Evolutionary conservation across 257 asterid genomes (phyloP), one percentile per base, ranked within the genome.

Genomic region (Sherardia arvensis): DNA sequence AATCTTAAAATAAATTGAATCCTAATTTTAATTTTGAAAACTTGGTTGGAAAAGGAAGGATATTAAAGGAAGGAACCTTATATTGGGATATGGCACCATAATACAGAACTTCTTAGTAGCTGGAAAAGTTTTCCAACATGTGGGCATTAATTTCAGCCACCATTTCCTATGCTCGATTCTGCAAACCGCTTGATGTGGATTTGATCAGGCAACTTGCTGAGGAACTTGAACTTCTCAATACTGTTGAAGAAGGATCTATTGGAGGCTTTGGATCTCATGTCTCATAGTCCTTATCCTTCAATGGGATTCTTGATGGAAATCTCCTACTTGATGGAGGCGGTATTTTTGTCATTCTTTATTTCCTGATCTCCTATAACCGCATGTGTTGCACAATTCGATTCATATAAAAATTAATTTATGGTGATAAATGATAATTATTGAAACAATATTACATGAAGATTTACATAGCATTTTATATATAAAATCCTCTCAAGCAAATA

Each of bases 231-330:
- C 67, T 83, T 14, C 85, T 85, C n/a, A 60, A 82, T 34, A 85
- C 92, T 3, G 81, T 85, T 14, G 92, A 85, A 74, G 92, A 85
- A 77, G 91, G 91, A 14, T 73, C 78, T 4, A 26, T 82, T 30
- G 88, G 88, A 23, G 92, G 92, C 53, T 85, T 85, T 62, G 76
- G 89, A 21, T 76, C 93, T 0, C 93, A 85, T 48, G 88, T 85
- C 30, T 66, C 85, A 26, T 83, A 85, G 12, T 85, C 78, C 81
- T 65, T 85, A 55, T 76, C 74, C 67, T 61, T 85, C 53, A 79
- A 82, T 49, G 93, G 85, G 36, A 34, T 83, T 6, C 84, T 85
- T 3, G 87, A 82, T n/a, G 80, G 85, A 5, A 73, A 73, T 2
- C 82, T 85, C 8, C n/a, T n/a, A n/a, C n/a, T n/a, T n/a, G n/a